Evolutionary conservation across 352 stramenopile genomes (phyloP), one percentile per base, ranked within the genome.

Genomic region (Globisporangium apiculatum): DNA sequence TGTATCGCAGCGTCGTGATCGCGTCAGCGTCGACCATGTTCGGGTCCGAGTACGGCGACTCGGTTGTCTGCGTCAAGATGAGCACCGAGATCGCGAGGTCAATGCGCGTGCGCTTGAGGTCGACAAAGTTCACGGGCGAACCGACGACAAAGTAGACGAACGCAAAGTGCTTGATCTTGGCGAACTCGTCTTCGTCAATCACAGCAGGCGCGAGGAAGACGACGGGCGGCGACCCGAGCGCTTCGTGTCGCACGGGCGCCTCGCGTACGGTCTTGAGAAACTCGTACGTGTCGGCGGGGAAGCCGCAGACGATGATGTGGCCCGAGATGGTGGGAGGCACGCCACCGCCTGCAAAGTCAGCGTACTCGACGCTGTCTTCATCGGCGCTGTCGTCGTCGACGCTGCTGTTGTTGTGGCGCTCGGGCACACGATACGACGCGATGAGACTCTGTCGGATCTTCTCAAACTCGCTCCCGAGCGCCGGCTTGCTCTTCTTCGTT

Each of bases 21-120:
- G 83, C 83, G 52, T 92, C 76, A 5, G 83, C 79, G 48, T 92
- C 83, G 6, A 92, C 70, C 83, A 92, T 92, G 53, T 92, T 92
- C 6, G 77, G 72, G 48, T 92, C 83, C 0, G 79, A 72, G 56
- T 88, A 92, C 47, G 67, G 61, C 7, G 69, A 69, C 47, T 76
- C 69, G 0, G 71, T 83, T 4, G 73, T 56, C 24, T 72, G 66
- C 5, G 77, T 86, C 41, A 90, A 68, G 47, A 92, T 83, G 41
- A 92, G 62, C 40, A 92, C 78, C 0, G 78, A 79, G 9, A 68
- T 74, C 15, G 76, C 76, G 0, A 55, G 61, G 31, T 77, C 72
- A 17, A 92, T 88, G 35, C 79, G 73, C 9, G 79, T 89, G 43
- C 75, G 81, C 48, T 83, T 79, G 5, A 92, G 69, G 38, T 92